phyloP scores from a whole-genome alignment of 1,284 basidiomycete genomes.

The Microbotryum lychnidis-dioicae region DNA sequence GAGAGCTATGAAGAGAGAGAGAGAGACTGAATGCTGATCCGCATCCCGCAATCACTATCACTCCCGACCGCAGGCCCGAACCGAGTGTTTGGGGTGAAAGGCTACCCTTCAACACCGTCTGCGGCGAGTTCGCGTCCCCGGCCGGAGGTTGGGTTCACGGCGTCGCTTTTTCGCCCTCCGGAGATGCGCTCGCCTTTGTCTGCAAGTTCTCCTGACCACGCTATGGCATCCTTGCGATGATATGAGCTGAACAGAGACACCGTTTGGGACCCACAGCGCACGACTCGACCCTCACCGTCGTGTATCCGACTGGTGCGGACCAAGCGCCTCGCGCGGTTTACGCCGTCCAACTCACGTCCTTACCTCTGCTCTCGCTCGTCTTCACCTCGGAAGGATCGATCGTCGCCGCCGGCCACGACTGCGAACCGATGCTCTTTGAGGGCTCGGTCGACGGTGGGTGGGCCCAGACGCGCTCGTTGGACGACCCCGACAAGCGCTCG shows the following conservation, averaged over 20 bases:
- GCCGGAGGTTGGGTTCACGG: constrained; percentile 95
- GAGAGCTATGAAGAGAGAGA: too few relatives aligned
- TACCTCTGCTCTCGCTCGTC: constrained; percentile 72
- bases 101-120: constrained; percentile 94
- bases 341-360: constrained; percentile 62
- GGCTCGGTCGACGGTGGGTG: constrained; percentile 60
- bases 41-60: too few relatives aligned
- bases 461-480: constrained; percentile 68
- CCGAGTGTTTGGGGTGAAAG: constrained; percentile 94
- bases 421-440: constrained; percentile 81
- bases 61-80: constrained; percentile 54
- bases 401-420: constrained; percentile 94
- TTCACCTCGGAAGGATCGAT: constrained; percentile 75
- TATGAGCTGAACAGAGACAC: neutral
- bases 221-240: neutral
- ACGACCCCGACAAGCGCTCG: constrained; percentile 49
- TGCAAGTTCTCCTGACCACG: constrained; percentile 50
- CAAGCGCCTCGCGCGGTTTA: constrained; percentile 48
- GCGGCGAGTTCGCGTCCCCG: constrained; percentile 82
- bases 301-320: constrained; percentile 66
- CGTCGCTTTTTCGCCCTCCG: constrained; percentile 90
- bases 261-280: constrained; percentile 52
- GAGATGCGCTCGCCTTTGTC: constrained; percentile 83
- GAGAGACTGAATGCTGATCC: too few relatives aligned
- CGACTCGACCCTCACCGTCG: constrained; percentile 79